These are phyloP conservation scores for Albugo candida DNA, from an alignment of 352 stramenopile genomes.

Conservation along the genomic window DNA sequence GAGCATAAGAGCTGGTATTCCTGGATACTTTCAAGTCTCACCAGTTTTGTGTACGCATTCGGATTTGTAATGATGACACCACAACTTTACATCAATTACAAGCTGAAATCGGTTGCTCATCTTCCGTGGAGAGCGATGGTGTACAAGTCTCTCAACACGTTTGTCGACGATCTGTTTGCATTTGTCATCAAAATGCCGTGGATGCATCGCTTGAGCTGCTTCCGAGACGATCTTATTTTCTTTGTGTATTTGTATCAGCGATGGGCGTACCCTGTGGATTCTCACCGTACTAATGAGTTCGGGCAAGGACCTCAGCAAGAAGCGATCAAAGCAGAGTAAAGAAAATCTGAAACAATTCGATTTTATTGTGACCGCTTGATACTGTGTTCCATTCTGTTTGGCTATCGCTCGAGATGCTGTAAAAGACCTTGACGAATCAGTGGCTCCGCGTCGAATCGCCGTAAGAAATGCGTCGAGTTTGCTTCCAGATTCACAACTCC, in stretches of 20 bases:
- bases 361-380: too few species aligned
- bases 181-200: constrained; percentile 97
- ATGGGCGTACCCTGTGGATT: constrained; percentile 91
- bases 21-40: constrained; percentile 92
- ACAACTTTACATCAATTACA: constrained; percentile 98
- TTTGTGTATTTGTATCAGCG: constrained; percentile 99
- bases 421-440: constrained; percentile 69
- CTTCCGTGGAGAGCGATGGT: constrained; percentile 95
- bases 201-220: constrained; percentile 95
- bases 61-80: constrained; percentile 99
- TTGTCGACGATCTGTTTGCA: constrained; percentile 95
- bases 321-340: neutral
- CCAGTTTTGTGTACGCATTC: constrained; percentile 96
- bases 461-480: constrained; percentile 79
- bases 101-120: constrained; percentile 91
- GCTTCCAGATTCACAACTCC: constrained; percentile 68
- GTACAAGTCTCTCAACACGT: constrained; percentile 97
- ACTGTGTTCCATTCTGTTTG: neutral
- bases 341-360: too few species aligned
- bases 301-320: constrained; percentile 63
- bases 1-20: constrained; percentile 94
- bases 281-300: constrained; percentile 85
- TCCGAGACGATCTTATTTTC: constrained; percentile 99
- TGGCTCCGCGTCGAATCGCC: constrained; percentile 69
- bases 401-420: constrained; percentile 47